Conservation (phyloP, 2,329 filamentous ascomycete species). For the Alternaria triticina region DNA sequence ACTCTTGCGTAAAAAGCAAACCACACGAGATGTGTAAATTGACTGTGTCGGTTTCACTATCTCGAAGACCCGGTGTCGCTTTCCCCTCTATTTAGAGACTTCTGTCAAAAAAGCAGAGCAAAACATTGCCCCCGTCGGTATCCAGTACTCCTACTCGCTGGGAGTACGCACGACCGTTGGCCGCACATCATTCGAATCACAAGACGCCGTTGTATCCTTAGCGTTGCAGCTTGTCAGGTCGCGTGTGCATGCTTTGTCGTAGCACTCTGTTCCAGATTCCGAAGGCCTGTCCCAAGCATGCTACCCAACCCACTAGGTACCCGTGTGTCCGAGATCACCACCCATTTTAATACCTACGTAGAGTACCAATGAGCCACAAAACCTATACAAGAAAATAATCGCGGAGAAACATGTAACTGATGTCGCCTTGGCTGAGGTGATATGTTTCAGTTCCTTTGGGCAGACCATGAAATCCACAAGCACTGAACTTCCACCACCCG, state of each 20-base stretch:
- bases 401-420: neutral
- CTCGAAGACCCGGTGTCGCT: neutral
- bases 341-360: neutral
- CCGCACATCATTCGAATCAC: neutral
- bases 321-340: neutral
- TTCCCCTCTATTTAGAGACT: neutral
- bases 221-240: neutral
- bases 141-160: neutral
- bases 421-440: neutral
- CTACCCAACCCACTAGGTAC: neutral
- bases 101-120: neutral
- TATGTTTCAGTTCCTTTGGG: constrained; percentile 17
- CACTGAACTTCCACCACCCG: constrained; percentile 29
- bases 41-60: neutral
- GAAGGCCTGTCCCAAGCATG: neutral
- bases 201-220: neutral
- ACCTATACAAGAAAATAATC: neutral
- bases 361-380: neutral
- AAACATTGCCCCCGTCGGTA: neutral
- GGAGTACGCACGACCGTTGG: neutral
- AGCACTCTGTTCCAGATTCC: neutral
- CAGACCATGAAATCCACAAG: constrained; percentile 20
- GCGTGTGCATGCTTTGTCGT: neutral
- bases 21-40: neutral
- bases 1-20: neutral